Evolutionary conservation across 768 basidiomycete species (phyloP).

Genomic region (Rhodotorula diobovata): DNA sequence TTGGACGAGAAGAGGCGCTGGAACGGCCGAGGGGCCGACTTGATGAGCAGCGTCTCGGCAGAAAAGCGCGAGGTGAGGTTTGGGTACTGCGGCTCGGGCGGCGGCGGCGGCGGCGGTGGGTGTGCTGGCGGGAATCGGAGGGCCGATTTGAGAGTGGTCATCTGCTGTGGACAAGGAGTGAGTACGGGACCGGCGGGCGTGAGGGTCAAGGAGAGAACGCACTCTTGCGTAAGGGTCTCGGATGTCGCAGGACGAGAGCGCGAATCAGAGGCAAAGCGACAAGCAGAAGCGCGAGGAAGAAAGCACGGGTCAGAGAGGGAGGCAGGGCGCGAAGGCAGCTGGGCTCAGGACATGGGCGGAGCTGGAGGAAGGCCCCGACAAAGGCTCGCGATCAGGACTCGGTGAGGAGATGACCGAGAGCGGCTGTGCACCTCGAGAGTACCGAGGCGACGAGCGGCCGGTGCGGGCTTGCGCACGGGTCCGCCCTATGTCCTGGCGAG

Average conservation of each 20-base stretch:
- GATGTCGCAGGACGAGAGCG: too few species aligned
- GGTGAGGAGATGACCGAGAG: not conserved
- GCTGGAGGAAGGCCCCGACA: not conserved
- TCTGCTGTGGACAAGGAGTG: not conserved
- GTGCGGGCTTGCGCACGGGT: not conserved
- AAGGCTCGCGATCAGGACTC: not conserved
- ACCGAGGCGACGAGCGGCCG: too few species aligned
- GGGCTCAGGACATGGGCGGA: not conserved
- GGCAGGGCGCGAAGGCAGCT: not conserved
- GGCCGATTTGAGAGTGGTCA: slow-evolving; percentile 25
- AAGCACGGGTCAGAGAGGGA: not conserved
- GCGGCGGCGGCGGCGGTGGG: slow-evolving; percentile 2
- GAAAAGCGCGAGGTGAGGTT: slow-evolving; percentile 27
- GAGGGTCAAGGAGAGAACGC: not conserved
- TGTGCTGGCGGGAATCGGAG: slow-evolving; percentile 15
- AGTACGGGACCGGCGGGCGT: too few species aligned
- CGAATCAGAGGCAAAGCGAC: not conserved
- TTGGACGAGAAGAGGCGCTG: slow-evolving; percentile 23
- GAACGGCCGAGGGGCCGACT: slow-evolving; percentile 7
- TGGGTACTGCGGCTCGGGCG: not conserved
- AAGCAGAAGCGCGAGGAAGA: not conserved
- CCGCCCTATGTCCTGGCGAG: not conserved
- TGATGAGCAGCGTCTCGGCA: slow-evolving; percentile 27
- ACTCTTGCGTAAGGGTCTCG: not conserved
- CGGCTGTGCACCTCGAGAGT: too few species aligned